Evolutionary conservation across 768 basidiomycete species (phyloP).

Genomic region (Multifurca ochricompacta): DNA sequence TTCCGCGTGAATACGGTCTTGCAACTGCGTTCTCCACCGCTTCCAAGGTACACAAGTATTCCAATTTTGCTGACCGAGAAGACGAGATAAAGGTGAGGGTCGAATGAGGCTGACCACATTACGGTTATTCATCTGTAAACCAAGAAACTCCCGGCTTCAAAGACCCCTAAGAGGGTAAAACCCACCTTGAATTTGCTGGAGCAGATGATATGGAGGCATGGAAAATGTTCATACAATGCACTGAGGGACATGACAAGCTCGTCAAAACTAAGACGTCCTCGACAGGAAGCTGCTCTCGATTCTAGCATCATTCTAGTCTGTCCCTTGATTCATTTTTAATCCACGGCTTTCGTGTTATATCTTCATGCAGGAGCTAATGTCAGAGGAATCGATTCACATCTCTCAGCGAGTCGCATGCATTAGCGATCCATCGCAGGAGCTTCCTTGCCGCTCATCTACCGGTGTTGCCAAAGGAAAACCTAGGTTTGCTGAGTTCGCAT

Average conservation of each 20-base stretch:
- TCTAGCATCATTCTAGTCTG: constrained; percentile 56
- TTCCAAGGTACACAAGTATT: constrained; percentile 29
- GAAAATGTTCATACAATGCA: constrained; percentile 61
- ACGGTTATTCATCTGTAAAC: constrained; percentile 21
- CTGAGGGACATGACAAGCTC: constrained; percentile 62
- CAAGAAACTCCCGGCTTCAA: constrained; percentile 37
- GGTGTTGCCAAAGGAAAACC: constrained; percentile 45
- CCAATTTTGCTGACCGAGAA: constrained; percentile 56
- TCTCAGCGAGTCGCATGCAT: constrained; percentile 41
- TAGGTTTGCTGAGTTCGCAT: constrained; percentile 72
- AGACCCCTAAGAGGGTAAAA: constrained; percentile 71
- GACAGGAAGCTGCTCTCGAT: constrained; percentile 41
- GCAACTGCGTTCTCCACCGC: constrained; percentile 44
- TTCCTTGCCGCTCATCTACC: constrained; percentile 41
- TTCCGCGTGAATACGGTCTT: constrained; percentile 72
- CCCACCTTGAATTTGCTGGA: constrained; percentile 45
- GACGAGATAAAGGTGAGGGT: constrained; percentile 55
- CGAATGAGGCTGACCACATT: neutral
- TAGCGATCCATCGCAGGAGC: constrained; percentile 44
- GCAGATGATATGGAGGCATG: constrained; percentile 57
- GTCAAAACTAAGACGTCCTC: constrained; percentile 50
- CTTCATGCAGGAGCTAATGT: constrained; percentile 57
- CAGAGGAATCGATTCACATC: constrained; percentile 52
- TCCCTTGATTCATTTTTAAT: neutral
- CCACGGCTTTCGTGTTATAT: neutral